These are phyloP conservation scores for Hansfordia pulvinata DNA, from an alignment of 2,329 filamentous ascomycete species.

Conservation along the genomic window DNA sequence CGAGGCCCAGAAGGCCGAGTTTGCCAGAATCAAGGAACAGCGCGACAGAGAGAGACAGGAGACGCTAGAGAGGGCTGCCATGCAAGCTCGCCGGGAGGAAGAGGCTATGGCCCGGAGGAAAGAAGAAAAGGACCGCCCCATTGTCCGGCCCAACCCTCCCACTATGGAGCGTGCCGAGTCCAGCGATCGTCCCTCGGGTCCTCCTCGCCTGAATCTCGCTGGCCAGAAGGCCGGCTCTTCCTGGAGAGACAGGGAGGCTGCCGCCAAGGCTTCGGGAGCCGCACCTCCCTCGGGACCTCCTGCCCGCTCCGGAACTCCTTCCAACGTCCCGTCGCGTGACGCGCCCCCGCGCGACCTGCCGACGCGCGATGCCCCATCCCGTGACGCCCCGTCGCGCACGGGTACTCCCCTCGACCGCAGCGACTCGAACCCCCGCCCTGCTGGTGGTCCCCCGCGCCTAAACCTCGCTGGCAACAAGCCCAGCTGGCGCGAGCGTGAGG, in stretches of 20 bases:
- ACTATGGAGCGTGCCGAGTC: conserved; percentile 21
- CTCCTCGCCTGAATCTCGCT: conserved; percentile 12
- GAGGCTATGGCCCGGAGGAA: conserved; percentile 69
- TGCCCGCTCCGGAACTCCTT: no score
- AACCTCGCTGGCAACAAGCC: conserved; percentile 37
- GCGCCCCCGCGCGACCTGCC: conserved; percentile 11
- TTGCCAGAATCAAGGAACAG: conserved; percentile 54
- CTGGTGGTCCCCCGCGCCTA: conserved; percentile 37
- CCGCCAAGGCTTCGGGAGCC: conserved; percentile 14
- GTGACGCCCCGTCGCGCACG: conserved; percentile 24
- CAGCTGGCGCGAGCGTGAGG: conserved; percentile 64
- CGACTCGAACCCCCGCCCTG: conserved; percentile 30
- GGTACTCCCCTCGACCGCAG: conserved; percentile 21
- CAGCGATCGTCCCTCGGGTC: conserved; percentile 8
- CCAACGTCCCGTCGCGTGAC: no score
- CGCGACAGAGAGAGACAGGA: conserved; percentile 57
- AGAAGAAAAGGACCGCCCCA: conserved; percentile 33
- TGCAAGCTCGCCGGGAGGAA: conserved; percentile 74
- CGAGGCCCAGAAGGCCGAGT: conserved; percentile 62
- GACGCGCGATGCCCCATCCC: conserved; percentile 18
- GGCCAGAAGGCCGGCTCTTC: no score
- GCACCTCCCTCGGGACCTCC: conserved; percentile 18
- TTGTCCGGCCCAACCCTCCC: conserved; percentile 24
- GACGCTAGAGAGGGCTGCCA: conserved; percentile 45
- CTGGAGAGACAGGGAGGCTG: conserved; percentile 28